Evolutionary conservation across 1,284 basidiomycete species (phyloP).

Genomic region (Tremellales sp.): DNA sequence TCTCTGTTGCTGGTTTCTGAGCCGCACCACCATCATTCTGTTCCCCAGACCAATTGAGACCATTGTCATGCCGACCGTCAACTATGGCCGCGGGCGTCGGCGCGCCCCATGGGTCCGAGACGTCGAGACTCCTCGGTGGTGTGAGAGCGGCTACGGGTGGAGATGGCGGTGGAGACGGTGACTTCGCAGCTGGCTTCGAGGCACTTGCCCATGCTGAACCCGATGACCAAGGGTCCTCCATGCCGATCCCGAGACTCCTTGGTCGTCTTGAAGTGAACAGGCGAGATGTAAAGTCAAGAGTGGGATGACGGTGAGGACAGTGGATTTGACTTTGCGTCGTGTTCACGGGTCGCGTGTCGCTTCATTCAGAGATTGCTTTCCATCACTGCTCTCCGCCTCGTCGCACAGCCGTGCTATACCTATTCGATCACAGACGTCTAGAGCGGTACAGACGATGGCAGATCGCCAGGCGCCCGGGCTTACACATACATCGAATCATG

Average conservation of each 20-base stretch:
- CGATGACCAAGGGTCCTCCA: constrained; percentile 39
- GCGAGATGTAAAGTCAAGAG: too few relatives aligned
- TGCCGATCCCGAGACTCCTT: constrained; percentile 1
- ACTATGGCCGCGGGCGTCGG: constrained; percentile 2
- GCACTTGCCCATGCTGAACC: constrained; percentile 26
- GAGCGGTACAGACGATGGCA: too few relatives aligned
- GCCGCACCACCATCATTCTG: background rate
- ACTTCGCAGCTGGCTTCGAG: constrained; percentile 10
- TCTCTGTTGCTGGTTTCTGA: background rate
- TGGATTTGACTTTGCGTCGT: too few relatives aligned
- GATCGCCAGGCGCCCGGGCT: too few relatives aligned
- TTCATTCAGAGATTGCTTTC: too few relatives aligned
- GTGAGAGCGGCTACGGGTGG: constrained; percentile 1
- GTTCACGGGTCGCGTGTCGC: too few relatives aligned
- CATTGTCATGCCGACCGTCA: background rate
- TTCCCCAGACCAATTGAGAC: background rate
- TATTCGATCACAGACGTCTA: too few relatives aligned
- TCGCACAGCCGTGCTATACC: too few relatives aligned
- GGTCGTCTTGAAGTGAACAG: too few relatives aligned
- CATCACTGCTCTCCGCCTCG: too few relatives aligned
- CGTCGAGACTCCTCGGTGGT: constrained; percentile 12
- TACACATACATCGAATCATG: background rate
- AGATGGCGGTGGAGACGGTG: background rate
- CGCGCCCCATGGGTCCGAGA: constrained; percentile 30
- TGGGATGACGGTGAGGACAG: too few relatives aligned